These are phyloP conservation scores for Logfia minima DNA, from an alignment of 129 eudicot species.

Conservation along the genomic window DNA sequence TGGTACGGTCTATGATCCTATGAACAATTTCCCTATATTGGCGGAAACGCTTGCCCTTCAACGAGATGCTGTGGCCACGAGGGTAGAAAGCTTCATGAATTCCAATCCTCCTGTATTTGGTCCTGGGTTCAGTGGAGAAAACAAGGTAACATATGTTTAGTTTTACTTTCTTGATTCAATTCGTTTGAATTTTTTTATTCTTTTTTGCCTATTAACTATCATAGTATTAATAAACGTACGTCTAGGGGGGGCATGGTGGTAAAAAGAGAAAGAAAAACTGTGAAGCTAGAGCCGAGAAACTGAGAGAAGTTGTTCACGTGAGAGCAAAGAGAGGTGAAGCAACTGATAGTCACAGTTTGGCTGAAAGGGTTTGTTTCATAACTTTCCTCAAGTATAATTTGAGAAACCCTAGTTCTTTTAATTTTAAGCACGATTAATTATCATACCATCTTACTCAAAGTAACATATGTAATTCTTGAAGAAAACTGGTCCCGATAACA, in stretches of 20 bases:
- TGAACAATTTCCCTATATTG: constrained; percentile 36
- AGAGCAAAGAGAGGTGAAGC: constrained; percentile 98
- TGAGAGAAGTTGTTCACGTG: constrained; percentile 85
- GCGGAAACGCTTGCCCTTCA: constrained; percentile 28
- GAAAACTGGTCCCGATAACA: background rate
- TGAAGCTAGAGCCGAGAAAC: constrained; percentile 44
- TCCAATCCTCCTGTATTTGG: constrained; percentile 33
- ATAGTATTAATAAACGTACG: background rate
- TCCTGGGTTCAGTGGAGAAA: constrained; percentile 33
- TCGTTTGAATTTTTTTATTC: background rate
- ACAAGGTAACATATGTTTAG: constrained; percentile 15
- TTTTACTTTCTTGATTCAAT: background rate
- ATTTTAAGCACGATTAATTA: background rate
- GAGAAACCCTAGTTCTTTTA: background rate
- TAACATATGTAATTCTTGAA: background rate
- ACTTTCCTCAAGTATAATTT: constrained; percentile 10
- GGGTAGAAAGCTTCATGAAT: constrained; percentile 30
- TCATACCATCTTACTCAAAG: background rate
- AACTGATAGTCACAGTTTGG: constrained; percentile 95
- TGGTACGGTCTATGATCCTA: constrained; percentile 30
- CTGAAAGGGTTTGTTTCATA: constrained; percentile 69
- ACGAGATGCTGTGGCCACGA: constrained; percentile 14
- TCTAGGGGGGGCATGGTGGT: constrained; percentile 45
- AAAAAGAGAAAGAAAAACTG: constrained; percentile 65
- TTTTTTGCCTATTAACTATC: background rate